Percentiles rank a stretch among this genome's conserved stretches.
Conservation (phyloP, 169 alveolate genomes). For the Cystoisospora suis region DNA sequence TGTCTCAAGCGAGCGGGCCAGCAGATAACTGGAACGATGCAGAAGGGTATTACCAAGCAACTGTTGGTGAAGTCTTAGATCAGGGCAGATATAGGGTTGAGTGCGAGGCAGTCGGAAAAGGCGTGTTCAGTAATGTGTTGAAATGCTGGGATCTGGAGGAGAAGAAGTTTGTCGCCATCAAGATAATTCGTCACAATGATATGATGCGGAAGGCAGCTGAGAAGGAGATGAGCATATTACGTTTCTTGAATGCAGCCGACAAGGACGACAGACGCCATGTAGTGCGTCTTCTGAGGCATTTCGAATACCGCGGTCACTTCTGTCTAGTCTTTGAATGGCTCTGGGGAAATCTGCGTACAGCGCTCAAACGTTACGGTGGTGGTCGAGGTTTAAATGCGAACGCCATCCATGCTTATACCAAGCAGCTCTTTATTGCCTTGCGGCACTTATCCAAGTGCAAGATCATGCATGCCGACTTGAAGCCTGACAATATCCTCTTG, state of each 20-base stretch:
- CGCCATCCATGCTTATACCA: conserved; percentile 82
- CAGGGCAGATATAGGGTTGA: conserved; percentile 81
- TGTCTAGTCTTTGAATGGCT: conserved; percentile 91
- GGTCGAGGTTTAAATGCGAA: conserved; percentile 82
- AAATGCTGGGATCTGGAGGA: conserved; percentile 53
- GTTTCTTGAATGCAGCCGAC: conserved; percentile 80
- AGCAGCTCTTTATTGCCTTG: conserved; percentile 84
- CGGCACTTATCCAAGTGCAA: conserved; percentile 80
- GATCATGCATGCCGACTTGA: conserved; percentile 88
- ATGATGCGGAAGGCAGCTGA: conserved; percentile 92
- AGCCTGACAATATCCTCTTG: conserved; percentile 96
- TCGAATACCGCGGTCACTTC: conserved; percentile 85
- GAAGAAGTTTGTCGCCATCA: conserved; percentile 51
- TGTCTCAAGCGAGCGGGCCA: background rate
- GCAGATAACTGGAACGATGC: conserved; percentile 63
- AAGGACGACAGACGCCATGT: conserved; percentile 81
- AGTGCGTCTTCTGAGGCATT: conserved; percentile 80
- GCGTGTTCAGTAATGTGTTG: conserved; percentile 83
- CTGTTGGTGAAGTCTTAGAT: conserved; percentile 87
- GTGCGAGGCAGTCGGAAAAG: conserved; percentile 85
- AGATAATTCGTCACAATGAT: conserved; percentile 77
- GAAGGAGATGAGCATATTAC: conserved; percentile 86
- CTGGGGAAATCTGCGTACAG: conserved; percentile 89
- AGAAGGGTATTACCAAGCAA: conserved; percentile 76
- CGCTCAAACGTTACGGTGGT: conserved; percentile 84